Evolutionary conservation across 2,329 filamentous ascomycete genomes (phyloP).

Genomic region (Sporothrix sp.): DNA sequence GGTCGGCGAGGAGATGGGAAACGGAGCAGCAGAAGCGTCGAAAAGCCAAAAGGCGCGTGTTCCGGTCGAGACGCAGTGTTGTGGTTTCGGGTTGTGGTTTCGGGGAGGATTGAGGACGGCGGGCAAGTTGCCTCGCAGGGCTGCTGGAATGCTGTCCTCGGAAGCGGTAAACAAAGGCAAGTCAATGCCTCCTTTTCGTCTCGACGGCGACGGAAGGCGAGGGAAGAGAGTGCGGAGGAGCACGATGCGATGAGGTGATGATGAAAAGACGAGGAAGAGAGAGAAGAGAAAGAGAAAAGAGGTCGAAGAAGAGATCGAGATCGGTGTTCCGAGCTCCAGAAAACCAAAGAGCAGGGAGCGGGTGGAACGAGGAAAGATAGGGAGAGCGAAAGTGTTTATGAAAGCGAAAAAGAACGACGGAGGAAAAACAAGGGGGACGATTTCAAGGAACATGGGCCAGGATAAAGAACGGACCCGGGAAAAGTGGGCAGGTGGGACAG

Average conservation of each 20-base stretch:
- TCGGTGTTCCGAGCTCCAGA: not conserved
- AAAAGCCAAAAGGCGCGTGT: too few relatives aligned
- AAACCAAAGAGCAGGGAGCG: not conserved
- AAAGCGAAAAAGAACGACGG: not conserved
- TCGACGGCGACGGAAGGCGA: not conserved
- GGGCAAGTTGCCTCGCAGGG: not conserved
- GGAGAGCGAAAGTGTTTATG: conserved; percentile 7
- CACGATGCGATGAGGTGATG: not conserved
- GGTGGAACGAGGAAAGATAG: not conserved
- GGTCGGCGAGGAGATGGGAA: too few relatives aligned
- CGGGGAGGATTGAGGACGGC: not conserved
- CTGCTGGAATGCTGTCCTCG: not conserved
- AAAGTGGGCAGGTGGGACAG: conserved; percentile 8
- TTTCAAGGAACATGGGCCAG: conserved; percentile 7
- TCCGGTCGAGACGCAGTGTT: too few relatives aligned
- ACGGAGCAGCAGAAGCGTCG: too few relatives aligned
- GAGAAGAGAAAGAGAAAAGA: not conserved
- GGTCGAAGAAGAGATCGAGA: not conserved
- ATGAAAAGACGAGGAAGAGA: not conserved
- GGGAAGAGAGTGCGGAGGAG: not conserved
- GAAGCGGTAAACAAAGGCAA: conserved; percentile 16
- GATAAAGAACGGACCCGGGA: conserved; percentile 5
- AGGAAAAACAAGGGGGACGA: not conserved
- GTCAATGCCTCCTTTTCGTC: conserved; percentile 15
- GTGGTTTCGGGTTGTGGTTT: too few relatives aligned